phyloP scores from a whole-genome alignment of 257 asterid genomes.

The Forsythia viridissima region DNA sequence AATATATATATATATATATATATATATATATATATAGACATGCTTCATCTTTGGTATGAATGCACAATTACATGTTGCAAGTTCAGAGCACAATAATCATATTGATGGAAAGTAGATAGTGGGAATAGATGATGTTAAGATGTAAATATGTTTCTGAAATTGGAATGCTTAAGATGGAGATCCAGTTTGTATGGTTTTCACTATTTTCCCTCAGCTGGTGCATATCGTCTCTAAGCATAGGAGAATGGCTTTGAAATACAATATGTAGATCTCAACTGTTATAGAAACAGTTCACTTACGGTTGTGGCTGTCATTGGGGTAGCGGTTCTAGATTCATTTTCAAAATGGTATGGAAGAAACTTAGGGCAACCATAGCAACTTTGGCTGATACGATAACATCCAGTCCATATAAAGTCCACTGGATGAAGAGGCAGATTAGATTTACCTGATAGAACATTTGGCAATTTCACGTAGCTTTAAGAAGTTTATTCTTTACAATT shows the following conservation, averaged over 20 bases:
- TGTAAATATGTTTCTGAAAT: not conserved
- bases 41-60: not conserved
- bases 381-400: not conserved
- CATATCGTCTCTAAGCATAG: not conserved
- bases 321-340: not conserved
- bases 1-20: not conserved
- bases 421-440: not conserved
- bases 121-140: not conserved
- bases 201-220: conserved; percentile 6
- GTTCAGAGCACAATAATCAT: not conserved
- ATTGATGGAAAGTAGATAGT: not conserved
- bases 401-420: not conserved
- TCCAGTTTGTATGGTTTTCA: not conserved
- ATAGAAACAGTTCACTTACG: not conserved
- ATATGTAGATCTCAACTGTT: not conserved
- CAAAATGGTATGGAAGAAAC: not conserved
- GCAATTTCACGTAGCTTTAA: not conserved
- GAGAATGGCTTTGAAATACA: not conserved
- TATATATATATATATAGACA: not conserved
- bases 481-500: not conserved
- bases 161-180: not conserved
- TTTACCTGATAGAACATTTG: not conserved
- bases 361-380: not conserved
- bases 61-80: not conserved
- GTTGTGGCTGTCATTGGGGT: not conserved